Base-by-base conservation (phyloP, 805 yeast genomes). In the Allodekkera sacchari region DNA sequence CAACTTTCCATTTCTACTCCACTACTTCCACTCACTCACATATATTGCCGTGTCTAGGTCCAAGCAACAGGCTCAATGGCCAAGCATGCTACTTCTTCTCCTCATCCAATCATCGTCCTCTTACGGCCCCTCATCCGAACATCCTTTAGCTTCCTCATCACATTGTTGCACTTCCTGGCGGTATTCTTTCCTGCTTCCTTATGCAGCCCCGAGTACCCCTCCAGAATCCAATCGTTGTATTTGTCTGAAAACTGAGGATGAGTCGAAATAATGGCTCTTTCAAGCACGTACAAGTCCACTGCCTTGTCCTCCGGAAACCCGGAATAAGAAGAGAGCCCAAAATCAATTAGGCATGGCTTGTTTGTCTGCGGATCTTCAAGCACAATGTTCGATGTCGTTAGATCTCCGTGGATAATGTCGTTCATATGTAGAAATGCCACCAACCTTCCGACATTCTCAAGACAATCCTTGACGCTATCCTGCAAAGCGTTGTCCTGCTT, bases 201-300 rank as follows among this genome's bases (percentile, higher is more conserved):
- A 35, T 66, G 70, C 1, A 57, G 61, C 14, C 45, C 39, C 24
- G 57, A 55, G 47, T 83, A 85, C 0, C 95, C 96, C 34, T 74
- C 68, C 38, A 88, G 57, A 5, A 87, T 47, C 87, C 89, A 78
- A 25, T 58, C 53, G 44, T 73, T 77, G 52, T 87, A 87, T 26
- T 53, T 46, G 2, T 65, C 68, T 2, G 95, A 66, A 47, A 70
- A 71, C 5, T 67, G 65, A 0, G 97, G 89, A 55, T 92, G 98
- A 1, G 98, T 92, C 43, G 95, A 83, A 19, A 74, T 59, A 13
- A 92, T 69, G 0, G 98, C 97, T 46, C 97, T 64, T 55, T 92
- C 98, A 38, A 92, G 58, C 8, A 92, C 97, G 47, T 92, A 92
- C 37, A 92, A 55, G 54, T 92, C 98, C n/a, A 92, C 98, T 3